These are phyloP conservation scores for Puccinia hordei DNA, from an alignment of 1,284 basidiomycete species.

Conservation along the genomic window DNA sequence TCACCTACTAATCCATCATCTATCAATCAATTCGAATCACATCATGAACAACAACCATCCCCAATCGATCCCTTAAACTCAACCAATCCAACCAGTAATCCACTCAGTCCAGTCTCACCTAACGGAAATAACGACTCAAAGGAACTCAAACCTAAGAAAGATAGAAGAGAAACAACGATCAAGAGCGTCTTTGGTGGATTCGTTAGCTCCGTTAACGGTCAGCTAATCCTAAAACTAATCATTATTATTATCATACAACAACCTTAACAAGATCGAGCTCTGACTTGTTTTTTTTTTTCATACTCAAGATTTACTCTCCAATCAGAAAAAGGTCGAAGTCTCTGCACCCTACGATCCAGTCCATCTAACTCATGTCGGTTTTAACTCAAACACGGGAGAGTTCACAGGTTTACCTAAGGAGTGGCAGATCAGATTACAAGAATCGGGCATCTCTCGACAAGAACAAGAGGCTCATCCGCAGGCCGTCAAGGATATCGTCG, in stretches of 20 bases:
- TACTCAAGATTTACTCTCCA: slow-evolving; percentile 70
- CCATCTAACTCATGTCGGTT: slow-evolving; percentile 97
- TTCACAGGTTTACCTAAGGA: slow-evolving; percentile 89
- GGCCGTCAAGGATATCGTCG: slow-evolving; percentile 97
- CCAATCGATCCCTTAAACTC: background rate
- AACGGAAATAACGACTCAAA: background rate
- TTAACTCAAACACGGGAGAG: slow-evolving; percentile 97
- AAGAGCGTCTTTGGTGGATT: slow-evolving; percentile 60
- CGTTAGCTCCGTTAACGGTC: slow-evolving; percentile 59
- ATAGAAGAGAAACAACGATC: slow-evolving; percentile 53
- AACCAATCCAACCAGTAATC: background rate
- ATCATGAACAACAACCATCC: background rate
- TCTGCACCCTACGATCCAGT: slow-evolving; percentile 98
- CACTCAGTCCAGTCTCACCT: background rate
- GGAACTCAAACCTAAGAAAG: slow-evolving; percentile 5
- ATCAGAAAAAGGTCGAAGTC: slow-evolving; percentile 84
- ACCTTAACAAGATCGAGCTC: too few species aligned
- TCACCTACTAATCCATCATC: background rate
- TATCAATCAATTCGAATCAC: background rate
- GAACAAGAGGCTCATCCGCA: slow-evolving; percentile 99
- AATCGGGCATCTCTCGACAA: slow-evolving; percentile 87
- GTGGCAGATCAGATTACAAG: slow-evolving; percentile 96
- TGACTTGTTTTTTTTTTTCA: background rate
- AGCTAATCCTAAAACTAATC: slow-evolving; percentile 44
- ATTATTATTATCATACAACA: too few species aligned